Percentiles rank a stretch among this genome's conserved stretches.
Evolutionary conservation across 768 basidiomycete genomes (phyloP).

Genomic region (Tephrocybe sp.): DNA sequence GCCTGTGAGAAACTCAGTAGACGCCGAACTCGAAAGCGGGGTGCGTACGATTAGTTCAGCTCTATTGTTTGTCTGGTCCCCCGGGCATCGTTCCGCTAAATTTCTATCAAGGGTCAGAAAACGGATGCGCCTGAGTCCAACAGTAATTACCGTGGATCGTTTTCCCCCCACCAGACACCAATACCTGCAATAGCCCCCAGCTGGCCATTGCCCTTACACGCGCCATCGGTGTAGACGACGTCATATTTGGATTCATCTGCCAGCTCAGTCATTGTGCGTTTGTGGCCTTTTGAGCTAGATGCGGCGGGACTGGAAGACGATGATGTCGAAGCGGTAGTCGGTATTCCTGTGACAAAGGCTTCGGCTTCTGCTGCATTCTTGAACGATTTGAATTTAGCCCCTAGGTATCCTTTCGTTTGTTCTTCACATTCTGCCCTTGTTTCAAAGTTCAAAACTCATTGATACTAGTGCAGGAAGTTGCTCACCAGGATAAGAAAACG

Average conservation of each 20-base stretch:
- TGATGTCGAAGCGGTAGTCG: not conserved
- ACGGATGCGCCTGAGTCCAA: not conserved
- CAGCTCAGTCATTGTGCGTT: conserved; percentile 27
- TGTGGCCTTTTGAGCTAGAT: conserved; percentile 28
- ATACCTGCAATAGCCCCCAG: conserved; percentile 67
- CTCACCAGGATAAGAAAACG: conserved; percentile 68
- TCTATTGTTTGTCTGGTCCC: conserved; percentile 82
- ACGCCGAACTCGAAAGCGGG: not conserved
- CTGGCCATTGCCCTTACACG: conserved; percentile 81
- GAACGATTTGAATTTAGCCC: conserved; percentile 71
- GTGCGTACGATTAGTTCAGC: conserved; percentile 79
- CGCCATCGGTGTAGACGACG: conserved; percentile 85
- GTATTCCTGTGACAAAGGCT: conserved; percentile 39
- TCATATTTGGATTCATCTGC: conserved; percentile 32
- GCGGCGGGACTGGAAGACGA: not conserved
- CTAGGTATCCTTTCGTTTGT: conserved; percentile 64
- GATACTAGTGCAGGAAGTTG: conserved; percentile 3
- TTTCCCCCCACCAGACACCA: conserved; percentile 85
- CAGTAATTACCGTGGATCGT: conserved; percentile 54
- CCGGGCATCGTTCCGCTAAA: conserved; percentile 77
- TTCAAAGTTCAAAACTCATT: not conserved
- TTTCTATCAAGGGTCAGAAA: conserved; percentile 49
- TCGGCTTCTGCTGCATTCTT: conserved; percentile 51
- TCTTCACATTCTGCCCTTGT: conserved; percentile 70
- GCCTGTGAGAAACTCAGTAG: conserved; percentile 47